These are phyloP conservation scores for Pezicula radicicola DNA, from an alignment of 2,329 filamentous ascomycete genomes.

Conservation along the genomic window DNA sequence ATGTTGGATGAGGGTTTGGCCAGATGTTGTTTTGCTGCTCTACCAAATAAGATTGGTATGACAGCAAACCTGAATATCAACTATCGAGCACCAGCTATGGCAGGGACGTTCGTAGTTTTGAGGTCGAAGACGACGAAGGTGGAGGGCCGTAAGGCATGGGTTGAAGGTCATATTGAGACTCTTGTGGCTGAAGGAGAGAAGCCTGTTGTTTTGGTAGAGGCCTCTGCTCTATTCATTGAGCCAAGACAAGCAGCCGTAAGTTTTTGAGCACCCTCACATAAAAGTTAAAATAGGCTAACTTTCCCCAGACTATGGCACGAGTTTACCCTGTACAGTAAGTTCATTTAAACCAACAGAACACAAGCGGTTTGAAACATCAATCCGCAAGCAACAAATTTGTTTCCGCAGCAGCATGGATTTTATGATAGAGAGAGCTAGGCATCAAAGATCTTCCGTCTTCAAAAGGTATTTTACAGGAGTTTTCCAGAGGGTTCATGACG, in stretches of 20 bases:
- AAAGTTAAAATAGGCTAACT: conserved; percentile 1
- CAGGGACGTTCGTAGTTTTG: conserved; percentile 73
- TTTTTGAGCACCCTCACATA: not conserved
- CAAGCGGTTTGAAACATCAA: not conserved
- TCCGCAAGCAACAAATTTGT: too few species aligned
- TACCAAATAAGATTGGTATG: conserved; percentile 82
- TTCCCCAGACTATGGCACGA: conserved; percentile 17
- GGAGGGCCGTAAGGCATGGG: conserved; percentile 93
- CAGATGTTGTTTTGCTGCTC: conserved; percentile 80
- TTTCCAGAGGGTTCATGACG: too few species aligned
- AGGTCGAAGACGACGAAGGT: conserved; percentile 77
- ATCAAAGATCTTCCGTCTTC: too few species aligned
- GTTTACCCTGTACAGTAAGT: conserved; percentile 15
- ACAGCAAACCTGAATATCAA: conserved; percentile 83
- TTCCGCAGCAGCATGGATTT: too few species aligned
- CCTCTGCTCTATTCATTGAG: conserved; percentile 83
- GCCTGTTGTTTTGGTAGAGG: conserved; percentile 72
- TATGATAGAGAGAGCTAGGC: too few species aligned
- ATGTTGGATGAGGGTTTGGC: conserved; percentile 88
- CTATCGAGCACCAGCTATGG: conserved; percentile 78
- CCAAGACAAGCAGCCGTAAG: conserved; percentile 68
- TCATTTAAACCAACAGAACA: not conserved
- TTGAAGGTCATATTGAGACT: conserved; percentile 82
- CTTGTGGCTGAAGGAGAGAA: conserved; percentile 61
- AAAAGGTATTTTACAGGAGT: too few species aligned